Evolutionary conservation across 2,329 filamentous ascomycete genomes (phyloP).

Genomic region (Neopestalotiopsis sp.): DNA sequence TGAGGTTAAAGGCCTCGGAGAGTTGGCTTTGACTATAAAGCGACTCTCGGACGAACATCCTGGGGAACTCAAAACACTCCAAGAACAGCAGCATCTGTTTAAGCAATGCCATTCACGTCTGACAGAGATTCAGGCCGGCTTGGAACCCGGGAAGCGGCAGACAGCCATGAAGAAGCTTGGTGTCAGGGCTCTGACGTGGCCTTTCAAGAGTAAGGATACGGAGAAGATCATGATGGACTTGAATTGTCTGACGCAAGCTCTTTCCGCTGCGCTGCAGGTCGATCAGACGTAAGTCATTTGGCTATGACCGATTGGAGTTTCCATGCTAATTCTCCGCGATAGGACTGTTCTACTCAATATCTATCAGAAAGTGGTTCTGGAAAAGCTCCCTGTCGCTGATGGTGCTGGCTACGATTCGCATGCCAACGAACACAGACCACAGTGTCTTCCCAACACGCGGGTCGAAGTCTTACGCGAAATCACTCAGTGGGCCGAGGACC

Average conservation of each 20-base stretch:
- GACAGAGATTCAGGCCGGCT: conserved; percentile 27
- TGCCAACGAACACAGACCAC: conserved; percentile 36
- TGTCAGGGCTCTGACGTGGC: conserved; percentile 43
- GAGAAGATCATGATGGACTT: background rate
- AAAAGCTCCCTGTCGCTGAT: background rate
- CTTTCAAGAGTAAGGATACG: conserved; percentile 41
- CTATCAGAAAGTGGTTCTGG: background rate
- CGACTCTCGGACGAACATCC: no score
- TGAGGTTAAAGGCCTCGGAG: conserved; percentile 32
- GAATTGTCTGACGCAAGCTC: background rate
- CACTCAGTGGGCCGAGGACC: background rate
- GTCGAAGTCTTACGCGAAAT: conserved; percentile 37
- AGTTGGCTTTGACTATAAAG: no score
- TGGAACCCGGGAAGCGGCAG: conserved; percentile 27
- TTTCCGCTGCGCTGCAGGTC: background rate
- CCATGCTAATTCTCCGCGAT: no score
- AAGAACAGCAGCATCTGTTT: conserved; percentile 26
- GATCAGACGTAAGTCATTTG: conserved; percentile 13
- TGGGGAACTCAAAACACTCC: no score
- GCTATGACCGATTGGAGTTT: no score
- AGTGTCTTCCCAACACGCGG: conserved; percentile 37
- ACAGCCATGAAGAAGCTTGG: conserved; percentile 38
- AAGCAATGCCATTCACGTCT: conserved; percentile 27
- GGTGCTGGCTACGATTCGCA: conserved; percentile 23
- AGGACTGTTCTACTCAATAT: background rate